phyloP scores from a whole-genome alignment of 805 yeast species.

The Wickerhamomyces chaumierensis region DNA sequence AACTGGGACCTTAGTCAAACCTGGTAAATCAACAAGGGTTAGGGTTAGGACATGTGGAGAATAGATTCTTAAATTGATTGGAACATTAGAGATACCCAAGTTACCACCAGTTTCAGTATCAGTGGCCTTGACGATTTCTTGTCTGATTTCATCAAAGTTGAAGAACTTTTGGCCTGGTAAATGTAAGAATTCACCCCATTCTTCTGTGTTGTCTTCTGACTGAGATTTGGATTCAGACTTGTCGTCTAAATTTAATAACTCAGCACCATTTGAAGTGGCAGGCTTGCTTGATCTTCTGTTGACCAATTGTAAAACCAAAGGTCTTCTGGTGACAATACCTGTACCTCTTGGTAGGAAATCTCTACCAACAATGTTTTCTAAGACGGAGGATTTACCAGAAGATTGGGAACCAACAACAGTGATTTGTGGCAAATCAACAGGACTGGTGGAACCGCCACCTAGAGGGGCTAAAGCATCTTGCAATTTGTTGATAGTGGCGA shows the following conservation, averaged over 20 bases:
- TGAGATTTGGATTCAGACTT: slow-evolving; percentile 32
- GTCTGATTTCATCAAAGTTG: slow-evolving; percentile 80
- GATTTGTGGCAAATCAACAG: slow-evolving; percentile 80
- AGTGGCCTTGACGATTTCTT: slow-evolving; percentile 86
- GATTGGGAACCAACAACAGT: slow-evolving; percentile 95
- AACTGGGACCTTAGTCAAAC: slow-evolving; percentile 95
- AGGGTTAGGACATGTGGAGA: slow-evolving; percentile 91
- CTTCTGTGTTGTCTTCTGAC: slow-evolving; percentile 58
- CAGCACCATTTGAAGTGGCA: slow-evolving; percentile 14
- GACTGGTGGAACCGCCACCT: slow-evolving; percentile 51
- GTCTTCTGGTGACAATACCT: slow-evolving; percentile 87
- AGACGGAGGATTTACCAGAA: slow-evolving; percentile 78
- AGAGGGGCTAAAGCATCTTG: slow-evolving; percentile 85
- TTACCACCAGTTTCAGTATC: slow-evolving; percentile 73
- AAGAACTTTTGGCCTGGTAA: slow-evolving; percentile 79
- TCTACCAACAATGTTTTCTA: slow-evolving; percentile 85
- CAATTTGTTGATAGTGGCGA: slow-evolving; percentile 65
- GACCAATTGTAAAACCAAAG: slow-evolving; percentile 70
- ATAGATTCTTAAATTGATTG: slow-evolving; percentile 85
- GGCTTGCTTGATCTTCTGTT: slow-evolving; percentile 42
- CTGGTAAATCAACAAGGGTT: slow-evolving; percentile 94
- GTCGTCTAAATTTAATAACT: slow-evolving; percentile 24
- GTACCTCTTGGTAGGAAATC: slow-evolving; percentile 89
- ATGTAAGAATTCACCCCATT: slow-evolving; percentile 98
- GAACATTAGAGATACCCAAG: slow-evolving; percentile 84